These are phyloP conservation scores for Citeromyces hawaiiensis DNA, from an alignment of 1,139 yeast genomes.

Conservation along the genomic window DNA sequence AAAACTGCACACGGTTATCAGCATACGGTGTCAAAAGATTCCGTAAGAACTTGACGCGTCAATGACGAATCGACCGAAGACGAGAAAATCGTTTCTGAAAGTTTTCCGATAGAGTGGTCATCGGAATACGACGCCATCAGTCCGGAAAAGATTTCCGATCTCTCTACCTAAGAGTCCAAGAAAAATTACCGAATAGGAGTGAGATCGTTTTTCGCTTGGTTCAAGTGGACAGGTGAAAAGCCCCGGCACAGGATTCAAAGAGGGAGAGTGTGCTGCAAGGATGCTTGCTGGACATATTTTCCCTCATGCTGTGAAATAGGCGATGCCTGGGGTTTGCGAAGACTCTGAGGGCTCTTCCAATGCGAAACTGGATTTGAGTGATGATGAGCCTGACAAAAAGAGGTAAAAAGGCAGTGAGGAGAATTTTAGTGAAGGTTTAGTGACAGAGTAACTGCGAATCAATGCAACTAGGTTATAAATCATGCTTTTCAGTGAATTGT, in stretches of 20 bases:
- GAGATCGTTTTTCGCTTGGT: slow-evolving; percentile 67
- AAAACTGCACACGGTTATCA: too few species aligned
- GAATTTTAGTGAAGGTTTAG: background rate
- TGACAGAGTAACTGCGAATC: slow-evolving; percentile 17
- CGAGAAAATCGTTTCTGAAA: slow-evolving; percentile 34
- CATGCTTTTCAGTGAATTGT: too few species aligned
- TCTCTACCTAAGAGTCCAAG: slow-evolving; percentile 30
- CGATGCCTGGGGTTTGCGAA: slow-evolving; percentile 44
- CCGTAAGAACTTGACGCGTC: too few species aligned
- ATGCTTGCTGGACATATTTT: slow-evolving; percentile 53
- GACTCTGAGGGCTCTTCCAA: slow-evolving; percentile 41
- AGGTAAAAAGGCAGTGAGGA: slow-evolving; percentile 2
- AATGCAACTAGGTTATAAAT: too few species aligned
- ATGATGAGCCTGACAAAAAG: slow-evolving; percentile 17
- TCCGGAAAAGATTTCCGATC: slow-evolving; percentile 27
- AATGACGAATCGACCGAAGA: slow-evolving; percentile 34
- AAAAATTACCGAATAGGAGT: slow-evolving; percentile 52
- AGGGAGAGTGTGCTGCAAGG: slow-evolving; percentile 57
- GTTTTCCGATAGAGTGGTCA: slow-evolving; percentile 50
- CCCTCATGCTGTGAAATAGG: slow-evolving; percentile 63
- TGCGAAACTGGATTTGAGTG: slow-evolving; percentile 42
- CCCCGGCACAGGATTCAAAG: slow-evolving; percentile 64
- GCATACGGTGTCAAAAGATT: too few species aligned
- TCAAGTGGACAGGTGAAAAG: slow-evolving; percentile 60
- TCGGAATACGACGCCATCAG: slow-evolving; percentile 33